A percentile compares a stretch with the other conserved stretches of the same genome.
These are phyloP conservation scores for Monosporozyma aquatica DNA, from an alignment of 805 yeast species.

Conservation along the genomic window DNA sequence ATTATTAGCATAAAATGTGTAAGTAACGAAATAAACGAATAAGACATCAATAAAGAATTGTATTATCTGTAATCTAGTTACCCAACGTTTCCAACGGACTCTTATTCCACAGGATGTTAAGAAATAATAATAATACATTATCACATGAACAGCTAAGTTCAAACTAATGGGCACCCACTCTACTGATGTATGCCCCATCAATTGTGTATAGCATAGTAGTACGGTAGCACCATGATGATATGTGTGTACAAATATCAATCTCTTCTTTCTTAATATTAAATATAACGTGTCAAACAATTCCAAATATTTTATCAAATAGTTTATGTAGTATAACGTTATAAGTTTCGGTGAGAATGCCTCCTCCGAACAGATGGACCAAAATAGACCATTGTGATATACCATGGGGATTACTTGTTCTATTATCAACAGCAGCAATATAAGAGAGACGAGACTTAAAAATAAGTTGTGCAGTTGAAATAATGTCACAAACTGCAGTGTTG, in stretches of 20 bases:
- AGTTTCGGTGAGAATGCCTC: conserved; percentile 63
- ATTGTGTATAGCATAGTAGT: conserved; percentile 68
- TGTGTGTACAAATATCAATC: conserved; percentile 66
- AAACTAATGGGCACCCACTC: conserved; percentile 72
- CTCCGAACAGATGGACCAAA: conserved; percentile 56
- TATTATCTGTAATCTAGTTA: conserved; percentile 70
- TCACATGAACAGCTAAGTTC: conserved; percentile 70
- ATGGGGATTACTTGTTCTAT: conserved; percentile 66
- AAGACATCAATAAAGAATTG: conserved; percentile 67
- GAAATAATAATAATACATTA: conserved; percentile 82
- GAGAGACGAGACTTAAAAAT: conserved; percentile 49
- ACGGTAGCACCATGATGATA: conserved; percentile 87
- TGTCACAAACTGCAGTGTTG: conserved; percentile 42
- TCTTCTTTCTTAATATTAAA: conserved; percentile 68
- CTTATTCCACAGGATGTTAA: conserved; percentile 74
- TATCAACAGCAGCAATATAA: conserved; percentile 48
- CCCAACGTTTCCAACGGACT: conserved; percentile 90
- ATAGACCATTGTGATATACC: conserved; percentile 52
- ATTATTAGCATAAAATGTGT: conserved; percentile 68
- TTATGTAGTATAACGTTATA: conserved; percentile 61
- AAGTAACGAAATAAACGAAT: conserved; percentile 71
- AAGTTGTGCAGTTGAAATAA: conserved; percentile 66
- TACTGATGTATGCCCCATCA: conserved; percentile 64
- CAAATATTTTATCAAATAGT: conserved; percentile 62
- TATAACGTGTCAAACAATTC: conserved; percentile 71